Evolutionary conservation across 495 filamentous ascomycete genomes (phyloP).

Genomic region (Tuber borchii): DNA sequence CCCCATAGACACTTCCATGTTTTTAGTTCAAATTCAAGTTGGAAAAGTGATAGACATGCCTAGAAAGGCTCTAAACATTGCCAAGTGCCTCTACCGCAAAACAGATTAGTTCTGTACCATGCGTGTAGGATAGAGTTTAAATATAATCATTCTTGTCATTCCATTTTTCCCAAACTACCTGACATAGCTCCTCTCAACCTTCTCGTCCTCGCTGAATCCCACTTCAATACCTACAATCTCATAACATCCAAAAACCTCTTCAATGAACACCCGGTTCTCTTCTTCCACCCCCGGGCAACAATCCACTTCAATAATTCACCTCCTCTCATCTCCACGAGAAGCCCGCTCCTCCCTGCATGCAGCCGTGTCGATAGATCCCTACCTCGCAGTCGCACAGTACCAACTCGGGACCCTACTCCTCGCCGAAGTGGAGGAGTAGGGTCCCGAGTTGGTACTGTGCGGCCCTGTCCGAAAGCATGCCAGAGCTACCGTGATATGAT

Average conservation of each 20-base stretch:
- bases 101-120: too few species aligned
- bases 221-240: constrained; percentile 32
- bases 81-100: too few species aligned
- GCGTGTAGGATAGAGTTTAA: too few species aligned
- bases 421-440: too few species aligned
- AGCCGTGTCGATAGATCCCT: constrained; percentile 5
- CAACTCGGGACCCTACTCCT: constrained; percentile 11
- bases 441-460: too few species aligned
- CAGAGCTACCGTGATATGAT: not conserved
- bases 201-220: constrained; percentile 13
- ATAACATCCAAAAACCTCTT: constrained; percentile 12
- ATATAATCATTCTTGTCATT: too few species aligned
- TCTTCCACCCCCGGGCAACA: not conserved
- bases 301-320: constrained; percentile 25
- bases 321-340: constrained; percentile 7
- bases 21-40: too few species aligned
- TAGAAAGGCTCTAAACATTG: too few species aligned
- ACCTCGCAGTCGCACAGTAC: constrained; percentile 14
- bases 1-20: too few species aligned
- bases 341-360: constrained; percentile 6
- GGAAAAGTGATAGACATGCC: too few species aligned
- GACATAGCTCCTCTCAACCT: constrained; percentile 27
- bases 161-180: too few species aligned
- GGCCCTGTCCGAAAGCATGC: not conserved
- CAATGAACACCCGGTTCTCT: constrained; percentile 14